phyloP scores from a whole-genome alignment of 768 basidiomycete species.

The Coprinellus micaceus region DNA sequence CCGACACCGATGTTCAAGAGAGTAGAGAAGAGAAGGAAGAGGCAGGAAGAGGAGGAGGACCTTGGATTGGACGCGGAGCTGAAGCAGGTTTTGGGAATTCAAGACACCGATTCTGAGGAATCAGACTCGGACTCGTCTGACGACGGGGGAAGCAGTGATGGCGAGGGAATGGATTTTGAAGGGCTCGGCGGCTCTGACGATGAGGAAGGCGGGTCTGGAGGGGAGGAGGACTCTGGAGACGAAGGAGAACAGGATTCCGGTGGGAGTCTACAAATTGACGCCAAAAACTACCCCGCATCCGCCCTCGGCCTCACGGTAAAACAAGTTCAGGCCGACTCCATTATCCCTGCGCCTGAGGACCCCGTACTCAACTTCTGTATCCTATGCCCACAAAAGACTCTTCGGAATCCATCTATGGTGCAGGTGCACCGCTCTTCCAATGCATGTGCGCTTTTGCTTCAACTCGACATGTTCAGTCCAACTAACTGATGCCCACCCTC shows the following conservation, averaged over 20 bases:
- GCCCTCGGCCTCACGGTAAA: constrained; percentile 43
- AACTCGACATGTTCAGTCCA: constrained; percentile 3
- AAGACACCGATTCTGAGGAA: constrained; percentile 77
- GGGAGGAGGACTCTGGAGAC: constrained; percentile 18
- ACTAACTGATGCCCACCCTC: neutral
- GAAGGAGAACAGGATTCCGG: constrained; percentile 28
- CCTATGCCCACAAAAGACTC: constrained; percentile 68
- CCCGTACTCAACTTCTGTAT: constrained; percentile 58
- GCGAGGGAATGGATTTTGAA: too few relatives aligned
- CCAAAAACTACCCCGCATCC: constrained; percentile 18
- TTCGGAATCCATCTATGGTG: constrained; percentile 58
- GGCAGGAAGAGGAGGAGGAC: constrained; percentile 59
- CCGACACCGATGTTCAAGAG: constrained; percentile 67
- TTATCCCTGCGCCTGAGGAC: constrained; percentile 56
- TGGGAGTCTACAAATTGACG: too few relatives aligned
- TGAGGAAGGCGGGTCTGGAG: constrained; percentile 12
- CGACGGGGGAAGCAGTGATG: neutral
- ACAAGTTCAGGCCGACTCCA: constrained; percentile 59
- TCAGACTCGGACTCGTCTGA: constrained; percentile 43
- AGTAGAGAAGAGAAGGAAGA: constrained; percentile 61
- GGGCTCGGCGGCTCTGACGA: constrained; percentile 16
- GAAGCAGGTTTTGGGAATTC: constrained; percentile 60
- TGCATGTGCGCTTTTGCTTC: constrained; percentile 46
- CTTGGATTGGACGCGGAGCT: constrained; percentile 61
- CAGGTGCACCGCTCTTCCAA: constrained; percentile 57